These are phyloP conservation scores for Theobroma grandiflorum DNA, from an alignment of 441 rosid genomes.

Conservation along the genomic window DNA sequence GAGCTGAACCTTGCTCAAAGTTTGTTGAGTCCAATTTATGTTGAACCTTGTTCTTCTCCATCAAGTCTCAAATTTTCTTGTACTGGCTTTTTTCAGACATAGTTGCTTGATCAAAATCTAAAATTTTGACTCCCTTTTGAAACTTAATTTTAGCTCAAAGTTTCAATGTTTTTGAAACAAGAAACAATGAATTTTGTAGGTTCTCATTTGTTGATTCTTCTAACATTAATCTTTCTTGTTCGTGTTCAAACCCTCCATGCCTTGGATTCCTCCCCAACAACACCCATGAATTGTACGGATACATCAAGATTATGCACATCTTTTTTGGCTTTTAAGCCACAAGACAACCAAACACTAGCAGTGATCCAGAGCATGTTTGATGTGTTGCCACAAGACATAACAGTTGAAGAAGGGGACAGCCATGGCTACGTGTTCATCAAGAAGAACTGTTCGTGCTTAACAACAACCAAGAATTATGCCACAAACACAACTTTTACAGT, in stretches of 20 bases:
- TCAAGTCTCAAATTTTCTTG: background rate
- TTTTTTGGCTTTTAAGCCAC: conserved; percentile 85
- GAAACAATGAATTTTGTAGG: conserved; percentile 44
- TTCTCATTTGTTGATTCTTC: conserved; percentile 34
- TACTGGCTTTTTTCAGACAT: background rate
- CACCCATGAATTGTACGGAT: conserved; percentile 87
- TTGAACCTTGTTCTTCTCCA: conserved; percentile 12
- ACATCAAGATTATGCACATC: conserved; percentile 83
- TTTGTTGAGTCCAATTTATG: background rate
- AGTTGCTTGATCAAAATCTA: conserved; percentile 27
- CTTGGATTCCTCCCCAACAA: conserved; percentile 41
- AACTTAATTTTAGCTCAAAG: conserved; percentile 13
- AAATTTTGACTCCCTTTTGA: background rate
- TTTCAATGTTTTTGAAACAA: background rate
- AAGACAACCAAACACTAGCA: conserved; percentile 57
- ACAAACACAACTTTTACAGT: conserved; percentile 85
- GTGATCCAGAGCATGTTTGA: conserved; percentile 97
- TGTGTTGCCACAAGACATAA: conserved; percentile 70
- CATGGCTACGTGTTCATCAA: conserved; percentile 67
- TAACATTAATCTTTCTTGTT: conserved; percentile 34
- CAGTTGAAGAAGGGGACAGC: conserved; percentile 58
- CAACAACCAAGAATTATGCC: conserved; percentile 59
- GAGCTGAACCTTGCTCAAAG: conserved; percentile 1
- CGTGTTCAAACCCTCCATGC: conserved; percentile 28
- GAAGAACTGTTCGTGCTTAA: conserved; percentile 92